Evolutionary conservation across 768 basidiomycete genomes (phyloP).

Genomic region (Artomyces pyxidatus): DNA sequence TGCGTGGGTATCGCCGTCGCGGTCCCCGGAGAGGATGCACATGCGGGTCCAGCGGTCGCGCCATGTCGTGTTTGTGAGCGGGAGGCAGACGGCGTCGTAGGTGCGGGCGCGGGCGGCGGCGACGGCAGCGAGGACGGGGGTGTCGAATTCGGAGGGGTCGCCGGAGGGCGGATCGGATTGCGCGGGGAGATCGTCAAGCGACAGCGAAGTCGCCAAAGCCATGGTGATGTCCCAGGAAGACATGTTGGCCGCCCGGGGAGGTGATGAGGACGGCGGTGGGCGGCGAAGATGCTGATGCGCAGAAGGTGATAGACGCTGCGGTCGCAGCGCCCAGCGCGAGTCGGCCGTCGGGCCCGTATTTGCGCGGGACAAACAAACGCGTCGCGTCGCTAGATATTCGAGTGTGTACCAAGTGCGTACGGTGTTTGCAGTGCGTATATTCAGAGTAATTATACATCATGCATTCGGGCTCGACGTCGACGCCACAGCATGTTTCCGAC

Average conservation of each 20-base stretch:
- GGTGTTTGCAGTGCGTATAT: no score
- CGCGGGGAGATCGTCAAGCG: constrained; percentile 6
- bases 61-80: constrained; percentile 89
- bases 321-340: no score
- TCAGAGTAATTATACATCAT: no score
- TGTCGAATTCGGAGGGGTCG: constrained; percentile 19
- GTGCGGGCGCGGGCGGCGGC: constrained; percentile 51
- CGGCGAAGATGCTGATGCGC: no score
- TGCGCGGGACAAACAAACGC: neutral
- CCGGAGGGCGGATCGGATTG: neutral
- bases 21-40: constrained; percentile 61
- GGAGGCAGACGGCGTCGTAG: constrained; percentile 71
- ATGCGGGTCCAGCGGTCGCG: constrained; percentile 80
- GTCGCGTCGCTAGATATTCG: no score
- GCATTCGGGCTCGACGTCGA: no score
- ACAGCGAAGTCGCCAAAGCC: constrained; percentile 11
- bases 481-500: no score
- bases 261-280: no score
- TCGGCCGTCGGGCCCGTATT: no score
- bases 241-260: constrained; percentile 18
- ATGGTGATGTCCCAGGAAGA: constrained; percentile 23
- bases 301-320: no score
- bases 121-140: constrained; percentile 44
- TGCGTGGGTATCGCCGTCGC: constrained; percentile 28
- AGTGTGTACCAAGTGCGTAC: no score